Evolutionary conservation across 768 basidiomycete genomes (phyloP).

Genomic region (Pulveroboletus sp.): DNA sequence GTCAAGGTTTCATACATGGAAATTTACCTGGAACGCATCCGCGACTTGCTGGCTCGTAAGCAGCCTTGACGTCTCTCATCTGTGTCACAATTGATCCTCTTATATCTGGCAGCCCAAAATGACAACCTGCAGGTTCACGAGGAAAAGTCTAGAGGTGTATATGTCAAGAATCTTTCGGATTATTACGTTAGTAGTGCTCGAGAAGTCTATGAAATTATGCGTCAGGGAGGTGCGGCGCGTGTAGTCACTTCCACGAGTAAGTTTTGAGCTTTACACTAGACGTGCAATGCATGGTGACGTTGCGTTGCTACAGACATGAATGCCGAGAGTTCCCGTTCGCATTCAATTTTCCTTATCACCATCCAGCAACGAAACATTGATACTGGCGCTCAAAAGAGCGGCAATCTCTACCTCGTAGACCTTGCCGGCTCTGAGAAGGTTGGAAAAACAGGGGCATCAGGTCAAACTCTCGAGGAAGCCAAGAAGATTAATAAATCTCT

Average conservation of each 20-base stretch:
- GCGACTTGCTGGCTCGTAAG: constrained; percentile 93
- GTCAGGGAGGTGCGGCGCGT: constrained; percentile 86
- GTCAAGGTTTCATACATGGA: constrained; percentile 99
- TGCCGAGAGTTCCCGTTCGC: constrained; percentile 96
- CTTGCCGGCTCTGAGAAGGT: constrained; percentile 99
- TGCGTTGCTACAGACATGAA: constrained; percentile 79
- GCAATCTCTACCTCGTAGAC: constrained; percentile 96
- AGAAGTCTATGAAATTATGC: constrained; percentile 99
- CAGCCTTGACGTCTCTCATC: neutral
- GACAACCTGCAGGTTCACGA: constrained; percentile 99
- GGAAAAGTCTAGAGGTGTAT: constrained; percentile 95
- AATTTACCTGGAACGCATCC: constrained; percentile 94
- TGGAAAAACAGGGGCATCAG: constrained; percentile 98
- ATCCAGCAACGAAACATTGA: constrained; percentile 97
- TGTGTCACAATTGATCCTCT: constrained; percentile 3
- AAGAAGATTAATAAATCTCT: constrained; percentile 99
- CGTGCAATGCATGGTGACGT: neutral
- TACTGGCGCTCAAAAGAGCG: constrained; percentile 91
- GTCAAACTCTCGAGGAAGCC: constrained; percentile 97
- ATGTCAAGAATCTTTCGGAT: constrained; percentile 95
- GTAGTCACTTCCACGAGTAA: constrained; percentile 92
- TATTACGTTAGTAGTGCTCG: constrained; percentile 95
- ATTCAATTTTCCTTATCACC: constrained; percentile 97
- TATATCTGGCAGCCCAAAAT: constrained; percentile 66
- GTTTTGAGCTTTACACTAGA: constrained; percentile 26